These are phyloP conservation scores for Podospora comata DNA, from an alignment of 495 filamentous ascomycete species.

Conservation along the genomic window DNA sequence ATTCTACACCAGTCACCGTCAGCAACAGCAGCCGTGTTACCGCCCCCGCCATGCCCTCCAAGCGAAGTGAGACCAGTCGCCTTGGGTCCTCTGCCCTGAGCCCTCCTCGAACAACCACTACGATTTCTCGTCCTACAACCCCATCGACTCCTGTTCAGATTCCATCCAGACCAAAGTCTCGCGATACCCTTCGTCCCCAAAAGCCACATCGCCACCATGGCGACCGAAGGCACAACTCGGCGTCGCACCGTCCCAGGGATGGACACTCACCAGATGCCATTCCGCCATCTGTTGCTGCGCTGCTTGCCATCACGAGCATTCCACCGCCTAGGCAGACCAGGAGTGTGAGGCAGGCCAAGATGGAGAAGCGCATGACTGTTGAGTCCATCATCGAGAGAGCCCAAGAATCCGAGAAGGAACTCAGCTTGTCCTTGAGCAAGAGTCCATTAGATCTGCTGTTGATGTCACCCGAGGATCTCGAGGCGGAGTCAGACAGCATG, in stretches of 20 bases:
- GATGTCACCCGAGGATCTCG: slow-evolving; percentile 52
- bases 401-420: slow-evolving; percentile 49
- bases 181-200: slow-evolving; percentile 31
- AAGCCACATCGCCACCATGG: slow-evolving; percentile 27
- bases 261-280: slow-evolving; percentile 50
- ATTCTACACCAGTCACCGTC: slow-evolving; percentile 14
- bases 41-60: slow-evolving; percentile 30
- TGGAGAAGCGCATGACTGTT: slow-evolving; percentile 45
- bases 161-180: slow-evolving; percentile 36
- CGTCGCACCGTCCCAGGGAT: slow-evolving; percentile 30
- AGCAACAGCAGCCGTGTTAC: slow-evolving; percentile 17
- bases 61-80: slow-evolving; percentile 21
- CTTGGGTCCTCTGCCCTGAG: slow-evolving; percentile 29
- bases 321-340: slow-evolving; percentile 43
- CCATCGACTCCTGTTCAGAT: slow-evolving; percentile 48
- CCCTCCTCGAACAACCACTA: slow-evolving; percentile 31
- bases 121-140: slow-evolving; percentile 35
- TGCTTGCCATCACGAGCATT: slow-evolving; percentile 59
- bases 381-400: slow-evolving; percentile 49
- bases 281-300: slow-evolving; percentile 56
- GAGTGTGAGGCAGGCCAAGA: slow-evolving; percentile 25
- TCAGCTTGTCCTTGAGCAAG: slow-evolving; percentile 44
- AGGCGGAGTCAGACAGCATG: slow-evolving; percentile 41
- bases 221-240: slow-evolving; percentile 16
- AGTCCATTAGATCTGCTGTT: slow-evolving; percentile 53